These are phyloP conservation scores for Clarireedia monteithiana DNA, from an alignment of 2,329 filamentous ascomycete species.

Conservation along the genomic window DNA sequence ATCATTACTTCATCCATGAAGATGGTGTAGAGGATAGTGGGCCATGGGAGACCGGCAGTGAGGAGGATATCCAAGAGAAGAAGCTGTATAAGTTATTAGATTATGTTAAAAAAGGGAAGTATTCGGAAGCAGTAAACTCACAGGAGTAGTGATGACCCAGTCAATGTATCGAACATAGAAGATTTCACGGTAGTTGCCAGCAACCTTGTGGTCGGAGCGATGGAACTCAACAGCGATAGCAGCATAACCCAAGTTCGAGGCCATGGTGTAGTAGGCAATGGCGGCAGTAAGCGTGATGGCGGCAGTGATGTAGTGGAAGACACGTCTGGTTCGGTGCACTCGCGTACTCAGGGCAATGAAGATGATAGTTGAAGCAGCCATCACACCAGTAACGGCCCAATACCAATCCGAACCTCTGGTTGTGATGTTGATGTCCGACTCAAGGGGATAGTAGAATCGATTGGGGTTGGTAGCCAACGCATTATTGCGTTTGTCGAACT, in stretches of 20 bases:
- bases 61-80: slow-evolving; percentile 55
- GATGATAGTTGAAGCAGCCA: slow-evolving; percentile 44
- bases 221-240: slow-evolving; percentile 54
- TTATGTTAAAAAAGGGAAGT: not conserved
- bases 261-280: slow-evolving; percentile 61
- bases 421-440: slow-evolving; percentile 49
- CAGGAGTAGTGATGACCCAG: slow-evolving; percentile 55
- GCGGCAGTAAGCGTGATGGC: slow-evolving; percentile 49
- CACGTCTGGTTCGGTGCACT: slow-evolving; percentile 46
- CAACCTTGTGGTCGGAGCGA: slow-evolving; percentile 35
- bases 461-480: slow-evolving; percentile 20
- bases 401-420: slow-evolving; percentile 54
- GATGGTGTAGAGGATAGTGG: slow-evolving; percentile 54
- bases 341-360: slow-evolving; percentile 45
- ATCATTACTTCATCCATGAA: slow-evolving; percentile 61
- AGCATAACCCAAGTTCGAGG: slow-evolving; percentile 55
- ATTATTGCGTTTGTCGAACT: slow-evolving; percentile 12
- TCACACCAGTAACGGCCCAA: slow-evolving; percentile 52
- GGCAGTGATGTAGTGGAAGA: slow-evolving; percentile 59
- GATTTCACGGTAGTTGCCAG: slow-evolving; percentile 50
- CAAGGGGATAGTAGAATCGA: slow-evolving; percentile 16
- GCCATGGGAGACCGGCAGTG: slow-evolving; percentile 56
- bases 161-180: slow-evolving; percentile 62
- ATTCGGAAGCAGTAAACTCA: slow-evolving; percentile 12
- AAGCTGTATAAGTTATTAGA: slow-evolving; percentile 28